Evolutionary conservation across 495 filamentous ascomycete species (phyloP), one percentile per base, ranked within the genome.

Genomic region (Hypoxylon lenormandii): DNA sequence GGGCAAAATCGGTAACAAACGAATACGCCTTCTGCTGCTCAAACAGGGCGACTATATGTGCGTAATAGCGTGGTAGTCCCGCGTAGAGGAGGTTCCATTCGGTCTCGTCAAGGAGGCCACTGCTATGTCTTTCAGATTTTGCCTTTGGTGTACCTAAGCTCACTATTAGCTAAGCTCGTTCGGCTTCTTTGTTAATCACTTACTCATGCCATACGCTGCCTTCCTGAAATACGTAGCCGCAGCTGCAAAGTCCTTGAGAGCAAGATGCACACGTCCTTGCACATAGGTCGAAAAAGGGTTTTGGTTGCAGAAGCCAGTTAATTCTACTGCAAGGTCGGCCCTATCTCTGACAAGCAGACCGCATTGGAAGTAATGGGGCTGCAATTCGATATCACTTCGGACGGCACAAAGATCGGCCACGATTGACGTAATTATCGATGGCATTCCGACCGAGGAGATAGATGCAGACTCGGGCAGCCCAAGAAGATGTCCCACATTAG

Each of bases 1-100:
- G 85, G 33, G 94, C 89, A 77, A 98, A 97, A 62, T 96, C 92
- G 5, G 91, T 86, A 49, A 93, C 91, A 75, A 90, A 91, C 4
- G 90, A 90, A 70, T 90, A 91, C 4, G 86, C 87, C 50, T 88
- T 89, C 47, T 85, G 84, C 70, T 88, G 84, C 66, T 97, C 93
- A 74, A 91, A 98, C 6, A 98, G 83, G 19, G 85, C 83, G 13
- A 92, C 84, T 60, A 98, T 85, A 77, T 98, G 96, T 43, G 89
- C 85, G 74, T 94, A 96, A 77, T 97, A 98, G 54, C 87, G 86
- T 3, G 92, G 83, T 26, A 95, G 83, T 7, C 94, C 95, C 52
- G 86, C 86, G 72, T 90, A 88, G 62, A 97, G 89, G 56, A 85
- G 83, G 51, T 88, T 87, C 71, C 85, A 86, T 60, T 94, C 89